Evolutionary conservation across 2,329 filamentous ascomycete species (phyloP).

Genomic region (Seiridium cupressi): DNA sequence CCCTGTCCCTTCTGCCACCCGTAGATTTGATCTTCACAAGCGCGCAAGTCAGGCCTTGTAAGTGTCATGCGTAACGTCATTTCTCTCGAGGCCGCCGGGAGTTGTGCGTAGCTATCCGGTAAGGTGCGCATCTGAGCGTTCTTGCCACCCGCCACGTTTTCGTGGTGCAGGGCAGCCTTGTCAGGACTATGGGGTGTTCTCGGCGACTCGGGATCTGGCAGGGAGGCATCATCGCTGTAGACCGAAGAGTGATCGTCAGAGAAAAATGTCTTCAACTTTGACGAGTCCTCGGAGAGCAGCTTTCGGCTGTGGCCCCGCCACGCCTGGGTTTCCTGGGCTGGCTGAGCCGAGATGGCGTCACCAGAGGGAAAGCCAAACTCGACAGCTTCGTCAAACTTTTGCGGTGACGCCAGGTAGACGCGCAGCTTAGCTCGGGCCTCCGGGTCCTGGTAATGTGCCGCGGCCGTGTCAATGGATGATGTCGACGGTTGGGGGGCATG

Average conservation of each 20-base stretch:
- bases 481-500: constrained; percentile 42
- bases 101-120: constrained; percentile 47
- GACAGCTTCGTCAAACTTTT: constrained; percentile 93
- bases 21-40: constrained; percentile 70
- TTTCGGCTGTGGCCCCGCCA: constrained; percentile 19
- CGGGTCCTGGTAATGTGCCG: constrained; percentile 85
- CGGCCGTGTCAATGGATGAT: constrained; percentile 64
- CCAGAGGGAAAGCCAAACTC: constrained; percentile 86
- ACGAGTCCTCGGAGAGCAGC: constrained; percentile 35
- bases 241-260: constrained; percentile 53
- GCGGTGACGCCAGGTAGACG: constrained; percentile 81
- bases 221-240: constrained; percentile 54
- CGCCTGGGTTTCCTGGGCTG: constrained; percentile 14
- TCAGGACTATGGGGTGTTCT: constrained; percentile 52
- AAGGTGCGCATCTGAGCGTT: constrained; percentile 3
- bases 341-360: constrained; percentile 36
- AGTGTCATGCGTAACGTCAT: constrained; percentile 98
- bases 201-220: constrained; percentile 58
- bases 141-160: constrained; percentile 24
- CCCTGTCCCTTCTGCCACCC: constrained; percentile 56
- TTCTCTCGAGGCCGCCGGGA: constrained; percentile 65
- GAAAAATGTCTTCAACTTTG: constrained; percentile 44
- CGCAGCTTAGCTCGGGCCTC: constrained; percentile 84
- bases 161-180: constrained; percentile 24
- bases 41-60: constrained; percentile 82